A percentile compares a stretch with the other conserved stretches of the same genome.
These are phyloP conservation scores for Capsella rubella DNA, from an alignment of 441 rosid species.

Conservation along the genomic window DNA sequence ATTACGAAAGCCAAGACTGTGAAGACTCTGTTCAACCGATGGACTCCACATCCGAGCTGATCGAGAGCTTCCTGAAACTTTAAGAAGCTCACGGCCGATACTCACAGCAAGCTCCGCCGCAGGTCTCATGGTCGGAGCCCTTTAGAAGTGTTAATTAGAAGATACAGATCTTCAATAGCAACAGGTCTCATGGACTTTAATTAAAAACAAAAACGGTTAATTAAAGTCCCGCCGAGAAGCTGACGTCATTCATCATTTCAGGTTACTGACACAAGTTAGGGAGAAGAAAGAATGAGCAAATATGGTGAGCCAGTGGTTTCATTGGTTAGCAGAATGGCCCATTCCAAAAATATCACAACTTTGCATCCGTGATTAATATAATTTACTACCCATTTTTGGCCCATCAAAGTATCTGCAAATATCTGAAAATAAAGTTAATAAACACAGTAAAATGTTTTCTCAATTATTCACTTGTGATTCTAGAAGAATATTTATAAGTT, in stretches of 20 bases:
- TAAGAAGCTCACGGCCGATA: conserved; percentile 69
- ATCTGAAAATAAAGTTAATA: too few species aligned
- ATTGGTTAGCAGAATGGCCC: conserved; percentile 20
- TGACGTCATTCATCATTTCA: conserved; percentile 25
- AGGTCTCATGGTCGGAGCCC: conserved; percentile 49
- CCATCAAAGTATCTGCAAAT: conserved; percentile 9
- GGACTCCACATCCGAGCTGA: conserved; percentile 69
- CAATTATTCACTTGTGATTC: neutral
- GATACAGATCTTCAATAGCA: too few species aligned
- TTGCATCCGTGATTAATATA: neutral
- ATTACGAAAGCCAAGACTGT: conserved; percentile 58
- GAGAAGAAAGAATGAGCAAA: neutral
- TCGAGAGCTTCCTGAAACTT: conserved; percentile 50
- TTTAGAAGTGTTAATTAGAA: too few species aligned
- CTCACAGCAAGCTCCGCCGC: conserved; percentile 60
- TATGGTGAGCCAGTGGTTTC: conserved; percentile 14
- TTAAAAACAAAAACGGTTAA: neutral
- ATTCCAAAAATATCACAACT: neutral
- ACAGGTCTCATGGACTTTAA: conserved; percentile 52
- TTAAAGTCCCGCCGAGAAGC: conserved; percentile 9
- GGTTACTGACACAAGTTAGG: conserved; percentile 14
- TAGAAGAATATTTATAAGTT: neutral
- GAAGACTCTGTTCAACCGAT: conserved; percentile 65
- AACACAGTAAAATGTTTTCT: neutral
- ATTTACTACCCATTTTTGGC: neutral